Conservation (phyloP, 495 filamentous ascomycete genomes). For the Paragyromitra xinjiangensis region DNA sequence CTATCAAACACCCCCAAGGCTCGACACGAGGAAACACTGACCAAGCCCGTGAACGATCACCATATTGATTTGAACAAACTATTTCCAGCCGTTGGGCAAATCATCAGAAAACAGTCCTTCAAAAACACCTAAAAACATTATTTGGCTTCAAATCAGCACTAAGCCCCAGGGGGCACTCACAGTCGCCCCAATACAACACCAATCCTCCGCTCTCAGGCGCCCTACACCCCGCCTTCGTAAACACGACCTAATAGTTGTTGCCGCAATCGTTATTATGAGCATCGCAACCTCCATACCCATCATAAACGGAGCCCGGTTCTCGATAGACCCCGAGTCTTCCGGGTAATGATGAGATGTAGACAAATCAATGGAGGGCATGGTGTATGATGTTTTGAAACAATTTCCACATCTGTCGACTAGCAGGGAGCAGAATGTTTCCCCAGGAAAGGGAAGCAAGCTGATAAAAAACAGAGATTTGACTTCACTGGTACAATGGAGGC, state of each 20-base stretch:
- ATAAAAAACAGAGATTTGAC: neutral
- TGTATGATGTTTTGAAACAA: neutral
- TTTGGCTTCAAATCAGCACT: neutral
- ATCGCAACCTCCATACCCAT: slow-evolving; percentile 16
- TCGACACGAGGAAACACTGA: slow-evolving; percentile 4
- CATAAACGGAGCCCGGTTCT: slow-evolving; percentile 23
- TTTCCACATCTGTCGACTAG: slow-evolving; percentile 12
- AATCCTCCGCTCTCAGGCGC: slow-evolving; percentile 36
- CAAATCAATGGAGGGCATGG: neutral
- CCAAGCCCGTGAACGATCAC: slow-evolving; percentile 18
- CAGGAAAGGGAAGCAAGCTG: slow-evolving; percentile 11
- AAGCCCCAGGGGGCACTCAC: slow-evolving; percentile 17
- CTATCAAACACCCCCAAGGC: neutral
- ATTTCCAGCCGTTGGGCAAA: slow-evolving; percentile 10
- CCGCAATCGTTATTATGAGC: slow-evolving; percentile 19
- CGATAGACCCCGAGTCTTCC: neutral
- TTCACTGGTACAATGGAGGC: neutral
- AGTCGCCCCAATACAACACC: slow-evolving; percentile 43
- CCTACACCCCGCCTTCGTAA: slow-evolving; percentile 15
- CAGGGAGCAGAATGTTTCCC: slow-evolving; percentile 23
- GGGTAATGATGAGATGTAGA: neutral
- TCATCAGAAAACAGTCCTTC: neutral
- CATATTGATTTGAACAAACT: slow-evolving; percentile 33
- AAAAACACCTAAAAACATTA: slow-evolving; percentile 3
- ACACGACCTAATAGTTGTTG: slow-evolving; percentile 15